Percentiles rank a stretch among this genome's conserved stretches.
Evolutionary conservation across 148 eudicot genomes (phyloP).

Genomic region (Vaccinium darrowii): DNA sequence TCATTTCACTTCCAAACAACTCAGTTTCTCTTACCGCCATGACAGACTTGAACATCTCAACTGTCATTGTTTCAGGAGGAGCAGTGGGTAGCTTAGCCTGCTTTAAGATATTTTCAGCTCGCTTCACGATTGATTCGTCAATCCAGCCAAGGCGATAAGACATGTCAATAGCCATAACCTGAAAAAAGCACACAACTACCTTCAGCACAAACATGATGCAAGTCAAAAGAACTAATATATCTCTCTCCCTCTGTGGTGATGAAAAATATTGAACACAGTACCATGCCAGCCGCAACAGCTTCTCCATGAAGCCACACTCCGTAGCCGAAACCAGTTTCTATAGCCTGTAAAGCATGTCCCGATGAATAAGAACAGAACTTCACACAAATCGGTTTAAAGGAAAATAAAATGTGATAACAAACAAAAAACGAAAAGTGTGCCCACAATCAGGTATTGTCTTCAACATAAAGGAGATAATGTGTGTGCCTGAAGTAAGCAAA

Average conservation of each 20-base stretch:
- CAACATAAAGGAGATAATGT: not conserved
- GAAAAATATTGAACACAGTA: conserved; percentile 23
- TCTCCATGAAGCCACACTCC: conserved; percentile 99
- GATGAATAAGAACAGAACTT: not conserved
- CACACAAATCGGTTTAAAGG: not conserved
- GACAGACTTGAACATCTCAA: conserved; percentile 88
- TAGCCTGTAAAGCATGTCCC: conserved; percentile 54
- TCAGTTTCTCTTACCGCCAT: conserved; percentile 75
- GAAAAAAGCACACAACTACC: conserved; percentile 16
- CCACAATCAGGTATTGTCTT: not conserved
- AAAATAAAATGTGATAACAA: not conserved
- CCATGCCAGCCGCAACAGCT: conserved; percentile 98
- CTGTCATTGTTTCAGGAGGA: conserved; percentile 81
- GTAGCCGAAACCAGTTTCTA: conserved; percentile 88
- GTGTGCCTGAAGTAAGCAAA: not conserved
- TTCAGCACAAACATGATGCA: not conserved
- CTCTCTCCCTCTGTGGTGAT: not conserved
- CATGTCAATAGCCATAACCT: conserved; percentile 99
- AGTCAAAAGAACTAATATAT: not conserved
- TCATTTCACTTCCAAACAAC: not conserved
- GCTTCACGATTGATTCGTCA: conserved; percentile 71
- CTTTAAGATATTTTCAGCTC: conserved; percentile 58
- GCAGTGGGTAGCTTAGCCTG: conserved; percentile 75
- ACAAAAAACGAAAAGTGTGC: not conserved
- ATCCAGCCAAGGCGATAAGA: conserved; percentile 96